Conservation (phyloP, 2,329 filamentous ascomycete species). For the Ophiosphaerella narmari region DNA sequence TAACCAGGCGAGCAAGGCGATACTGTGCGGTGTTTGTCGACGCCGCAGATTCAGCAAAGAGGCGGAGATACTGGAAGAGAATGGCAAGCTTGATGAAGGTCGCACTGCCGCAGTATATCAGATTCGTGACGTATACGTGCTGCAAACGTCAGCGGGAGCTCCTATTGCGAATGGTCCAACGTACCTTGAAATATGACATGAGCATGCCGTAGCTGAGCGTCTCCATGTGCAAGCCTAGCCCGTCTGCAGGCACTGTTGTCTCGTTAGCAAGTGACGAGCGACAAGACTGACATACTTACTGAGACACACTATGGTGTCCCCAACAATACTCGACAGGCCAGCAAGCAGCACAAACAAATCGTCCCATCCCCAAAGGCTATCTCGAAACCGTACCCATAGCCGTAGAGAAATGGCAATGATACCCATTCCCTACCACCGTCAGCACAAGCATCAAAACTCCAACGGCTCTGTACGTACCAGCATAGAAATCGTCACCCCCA, state of each 20-base stretch:
- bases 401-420: constrained; percentile 34
- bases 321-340: constrained; percentile 24
- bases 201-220: constrained; percentile 20
- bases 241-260: constrained; percentile 34
- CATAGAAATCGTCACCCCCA: constrained; percentile 34
- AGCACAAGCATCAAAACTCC: neutral
- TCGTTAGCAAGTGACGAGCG: constrained; percentile 2
- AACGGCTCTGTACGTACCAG: constrained; percentile 26
- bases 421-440: constrained; percentile 27
- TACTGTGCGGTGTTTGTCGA: constrained; percentile 11
- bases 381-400: constrained; percentile 35
- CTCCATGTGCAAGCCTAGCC: constrained; percentile 41
- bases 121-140: constrained; percentile 39
- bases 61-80: constrained; percentile 44
- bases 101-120: constrained; percentile 35
- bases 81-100: constrained; percentile 46
- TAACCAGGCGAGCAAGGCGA: constrained; percentile 21
- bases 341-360: constrained; percentile 41
- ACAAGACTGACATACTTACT: constrained; percentile 25
- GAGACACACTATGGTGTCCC: constrained; percentile 35
- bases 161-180: neutral
- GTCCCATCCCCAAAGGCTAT: constrained; percentile 43
- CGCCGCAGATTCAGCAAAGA: constrained; percentile 33
- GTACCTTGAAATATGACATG: constrained; percentile 38
- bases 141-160: constrained; percentile 11